Evolutionary conservation across 805 yeast genomes (phyloP).

Genomic region (Suhomyces faveliae): DNA sequence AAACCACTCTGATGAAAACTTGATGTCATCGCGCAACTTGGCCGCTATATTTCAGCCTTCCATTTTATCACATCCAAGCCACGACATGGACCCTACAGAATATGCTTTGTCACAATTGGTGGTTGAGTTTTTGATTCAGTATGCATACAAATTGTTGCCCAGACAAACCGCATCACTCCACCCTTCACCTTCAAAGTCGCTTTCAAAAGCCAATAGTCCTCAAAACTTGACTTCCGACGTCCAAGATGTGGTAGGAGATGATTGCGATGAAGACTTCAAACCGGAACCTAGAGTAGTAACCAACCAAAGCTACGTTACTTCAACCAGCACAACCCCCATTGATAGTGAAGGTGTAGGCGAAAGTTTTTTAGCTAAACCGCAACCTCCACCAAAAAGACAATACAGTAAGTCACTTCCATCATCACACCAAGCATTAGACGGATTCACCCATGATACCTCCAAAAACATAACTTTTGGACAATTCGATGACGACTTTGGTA

Average conservation of each 20-base stretch:
- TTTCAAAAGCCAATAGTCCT: neutral
- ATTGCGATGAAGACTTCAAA: neutral
- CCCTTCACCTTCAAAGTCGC: slow-evolving; percentile 3
- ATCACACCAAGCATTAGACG: slow-evolving; percentile 22
- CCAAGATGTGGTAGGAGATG: slow-evolving; percentile 2
- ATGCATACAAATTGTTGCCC: slow-evolving; percentile 78
- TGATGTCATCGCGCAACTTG: slow-evolving; percentile 89
- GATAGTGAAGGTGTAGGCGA: slow-evolving; percentile 9
- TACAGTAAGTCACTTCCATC: slow-evolving; percentile 37
- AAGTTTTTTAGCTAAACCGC: slow-evolving; percentile 10
- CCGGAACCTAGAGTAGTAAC: slow-evolving; percentile 1
- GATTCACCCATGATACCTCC: slow-evolving; percentile 14
- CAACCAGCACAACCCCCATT: slow-evolving; percentile 17
- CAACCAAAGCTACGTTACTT: slow-evolving; percentile 10
- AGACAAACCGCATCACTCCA: slow-evolving; percentile 19
- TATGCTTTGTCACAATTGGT: slow-evolving; percentile 84
- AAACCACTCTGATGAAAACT: slow-evolving; percentile 68
- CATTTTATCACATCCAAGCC: slow-evolving; percentile 87
- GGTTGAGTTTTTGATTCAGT: slow-evolving; percentile 84
- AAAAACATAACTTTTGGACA: slow-evolving; percentile 43
- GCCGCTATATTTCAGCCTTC: slow-evolving; percentile 98
- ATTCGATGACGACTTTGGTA: slow-evolving; percentile 40
- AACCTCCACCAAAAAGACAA: slow-evolving; percentile 18
- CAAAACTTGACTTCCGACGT: neutral
- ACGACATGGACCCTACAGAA: slow-evolving; percentile 90